phyloP scores from a whole-genome alignment of 352 stramenopile species.

The Phytophthora citrophthora region DNA sequence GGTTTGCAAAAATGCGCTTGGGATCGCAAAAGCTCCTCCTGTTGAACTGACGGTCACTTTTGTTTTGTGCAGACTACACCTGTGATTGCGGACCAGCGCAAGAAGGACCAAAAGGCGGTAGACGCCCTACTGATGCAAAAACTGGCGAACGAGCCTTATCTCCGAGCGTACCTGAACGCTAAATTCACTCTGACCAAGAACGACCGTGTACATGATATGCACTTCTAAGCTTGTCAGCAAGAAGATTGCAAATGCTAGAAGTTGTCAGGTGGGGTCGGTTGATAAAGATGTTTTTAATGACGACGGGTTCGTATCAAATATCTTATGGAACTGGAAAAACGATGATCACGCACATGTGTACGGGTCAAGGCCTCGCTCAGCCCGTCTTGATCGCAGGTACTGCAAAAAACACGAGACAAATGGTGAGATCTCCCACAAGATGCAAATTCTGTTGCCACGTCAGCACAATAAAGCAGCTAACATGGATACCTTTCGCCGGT shows the following conservation, averaged over 20 bases:
- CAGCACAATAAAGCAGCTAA: neutral
- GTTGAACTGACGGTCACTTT: conserved; percentile 23
- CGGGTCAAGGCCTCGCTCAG: conserved; percentile 12
- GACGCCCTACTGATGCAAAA: conserved; percentile 86
- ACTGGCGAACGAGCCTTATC: conserved; percentile 74
- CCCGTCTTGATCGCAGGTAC: conserved; percentile 40
- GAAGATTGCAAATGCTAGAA: neutral
- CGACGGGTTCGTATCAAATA: conserved; percentile 5
- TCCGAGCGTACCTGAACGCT: conserved; percentile 97
- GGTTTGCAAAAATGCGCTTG: conserved; percentile 57
- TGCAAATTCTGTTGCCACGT: neutral
- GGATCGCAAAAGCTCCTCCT: conserved; percentile 67
- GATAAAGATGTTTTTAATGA: conserved; percentile 22
- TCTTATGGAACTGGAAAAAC: neutral
- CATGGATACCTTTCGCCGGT: conserved; percentile 48
- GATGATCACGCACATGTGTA: conserved; percentile 17
- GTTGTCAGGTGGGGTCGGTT: conserved; percentile 6
- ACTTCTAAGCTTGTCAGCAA: conserved; percentile 89
- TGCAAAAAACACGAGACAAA: conserved; percentile 21
- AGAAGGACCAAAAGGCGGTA: conserved; percentile 96
- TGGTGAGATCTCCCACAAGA: conserved; percentile 9
- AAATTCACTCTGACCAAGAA: conserved; percentile 98
- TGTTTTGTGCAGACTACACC: conserved; percentile 43
- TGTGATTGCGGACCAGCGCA: conserved; percentile 93
- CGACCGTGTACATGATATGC: conserved; percentile 98